Base-by-base conservation (phyloP, 306 rosid species). In the Prinsepia uniflora region DNA sequence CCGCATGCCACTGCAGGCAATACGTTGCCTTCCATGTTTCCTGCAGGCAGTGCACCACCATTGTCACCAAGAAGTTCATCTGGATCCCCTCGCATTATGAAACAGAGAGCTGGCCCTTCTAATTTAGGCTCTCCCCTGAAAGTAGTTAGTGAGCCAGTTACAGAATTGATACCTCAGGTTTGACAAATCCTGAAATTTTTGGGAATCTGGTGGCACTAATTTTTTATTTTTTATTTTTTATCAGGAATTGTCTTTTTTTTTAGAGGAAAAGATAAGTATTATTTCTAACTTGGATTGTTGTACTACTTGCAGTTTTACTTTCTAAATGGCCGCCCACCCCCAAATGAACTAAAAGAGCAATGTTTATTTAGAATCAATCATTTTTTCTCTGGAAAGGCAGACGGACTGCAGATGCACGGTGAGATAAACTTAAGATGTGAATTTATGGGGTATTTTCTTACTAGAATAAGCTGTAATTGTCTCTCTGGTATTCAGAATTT, bases 1-100 rank as follows among this genome's bases (percentile, higher is more conserved):
- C 99, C 99, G 22, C 96, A 85, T 87, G 91, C 96, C 30, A 67
- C 69, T 72, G 60, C 81, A 4, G 81, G 81, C 91, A 89, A 74
- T 84, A 74, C 97, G 40, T 78, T 95, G 86, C 99, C 99, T 48
- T 95, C 99, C 68, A 89, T 95, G 95, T 95, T 95, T 88, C 97
- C 97, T 42, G 99, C 99, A 0, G 99, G 99, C 72, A 91, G 96
- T 82, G 99, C 96, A 39, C 99, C 99, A 3, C 99, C 99, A 36
- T 82, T 95, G 59, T 95, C 99, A 22, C 99, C 99, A 0, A 86
- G 99, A 72, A 95, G 99, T 77, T 58, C 84, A 57, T 79, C 97
- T 18, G 97, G 99, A 64, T 95, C 99, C 81, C 99, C 99, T 77
- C 96, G 99, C 69, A 45, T 87, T 72, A 86, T 86, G 87, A 95